phyloP scores from a whole-genome alignment of 2,329 filamentous ascomycete species.

The Nemania diffusa region DNA sequence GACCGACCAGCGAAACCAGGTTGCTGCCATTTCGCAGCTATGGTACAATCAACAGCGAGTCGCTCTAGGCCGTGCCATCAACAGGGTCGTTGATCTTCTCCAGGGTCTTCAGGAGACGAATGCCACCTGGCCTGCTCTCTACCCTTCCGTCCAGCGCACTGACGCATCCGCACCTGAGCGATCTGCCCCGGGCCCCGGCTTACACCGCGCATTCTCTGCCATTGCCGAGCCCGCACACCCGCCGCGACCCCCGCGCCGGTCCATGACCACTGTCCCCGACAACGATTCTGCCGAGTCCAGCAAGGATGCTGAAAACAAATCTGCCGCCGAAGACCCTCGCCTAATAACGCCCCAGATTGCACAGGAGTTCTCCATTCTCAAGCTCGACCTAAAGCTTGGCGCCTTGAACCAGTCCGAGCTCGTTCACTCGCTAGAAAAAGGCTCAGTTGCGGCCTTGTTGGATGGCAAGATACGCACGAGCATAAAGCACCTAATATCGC shows the following conservation, averaged over 20 bases:
- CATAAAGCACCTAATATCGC: slow-evolving; percentile 85
- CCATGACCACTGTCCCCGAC: slow-evolving; percentile 76
- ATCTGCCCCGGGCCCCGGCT: slow-evolving; percentile 67
- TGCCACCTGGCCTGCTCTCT: slow-evolving; percentile 90
- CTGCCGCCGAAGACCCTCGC: slow-evolving; percentile 73
- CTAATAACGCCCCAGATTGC: slow-evolving; percentile 92
- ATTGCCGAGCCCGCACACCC: slow-evolving; percentile 59
- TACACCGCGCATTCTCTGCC: slow-evolving; percentile 72
- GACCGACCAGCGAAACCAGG: slow-evolving; percentile 73
- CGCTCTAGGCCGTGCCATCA: slow-evolving; percentile 87
- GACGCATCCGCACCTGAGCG: slow-evolving; percentile 55
- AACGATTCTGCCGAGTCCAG: slow-evolving; percentile 76
- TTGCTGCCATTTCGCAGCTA: slow-evolving; percentile 89
- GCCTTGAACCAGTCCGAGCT: slow-evolving; percentile 86
- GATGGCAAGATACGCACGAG: slow-evolving; percentile 96
- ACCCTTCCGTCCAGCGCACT: slow-evolving; percentile 81
- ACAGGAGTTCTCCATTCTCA: slow-evolving; percentile 94
- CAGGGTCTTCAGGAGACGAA: slow-evolving; percentile 90
- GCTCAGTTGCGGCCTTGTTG: slow-evolving; percentile 86
- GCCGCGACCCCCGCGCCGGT: slow-evolving; percentile 69
- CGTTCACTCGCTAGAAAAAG: slow-evolving; percentile 93
- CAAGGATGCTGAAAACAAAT: slow-evolving; percentile 70
- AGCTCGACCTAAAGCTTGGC: slow-evolving; percentile 92
- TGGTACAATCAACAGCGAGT: slow-evolving; percentile 94
- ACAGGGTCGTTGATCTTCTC: slow-evolving; percentile 83